Evolutionary conservation across 1,284 basidiomycete genomes (phyloP), one percentile per base, ranked within the genome.

Genomic region (Trichosporon inkin): DNA sequence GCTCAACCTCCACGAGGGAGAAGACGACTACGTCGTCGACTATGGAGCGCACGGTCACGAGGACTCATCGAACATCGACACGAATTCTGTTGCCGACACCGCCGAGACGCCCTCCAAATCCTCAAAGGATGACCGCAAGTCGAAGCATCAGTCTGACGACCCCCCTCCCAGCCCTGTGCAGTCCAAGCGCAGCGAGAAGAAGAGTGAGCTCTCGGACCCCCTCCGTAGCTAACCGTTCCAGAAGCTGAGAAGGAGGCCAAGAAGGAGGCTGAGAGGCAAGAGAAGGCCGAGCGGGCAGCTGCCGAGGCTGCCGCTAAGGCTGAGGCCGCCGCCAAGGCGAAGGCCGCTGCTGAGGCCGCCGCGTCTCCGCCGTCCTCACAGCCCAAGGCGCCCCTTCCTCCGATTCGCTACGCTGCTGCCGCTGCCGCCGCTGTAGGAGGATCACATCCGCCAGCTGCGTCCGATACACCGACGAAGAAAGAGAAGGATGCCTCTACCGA

Each of bases 1-100:
- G 49, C 90, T 99, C 68, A 92, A 92, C 71, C 87, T 99, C 55
- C 92, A 98, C 70, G 95, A 98, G 72, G 57, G 51, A 28, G 92
- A 84, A 67, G 84, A 99, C 74, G 95, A 94, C 38, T 71, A 68
- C 80, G 87, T 88, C 70, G 92, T 88, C 72, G 89, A 90, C 56
- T 81, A 90, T 58, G 62, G 55, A 32, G 53, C 16, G 7, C 84
- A 84, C 60, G 84, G 84, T 56, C 91, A 94, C 53, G 88, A 90
- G 58, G 78, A 80, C 34, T 76, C 77, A 22, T 81, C 81, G 54
- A 79, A 81, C 39, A 64, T 75, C 66, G 82, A 82, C 64, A 78
- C 79, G 17, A 68, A 71, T 1, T 81, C 81, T 1, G 71, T 80
- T 11, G 73, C 77, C 40, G 82, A 83, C 59, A 34, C 58, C 10